Base-by-base conservation (phyloP, 2,329 filamentous ascomycete species). In the Arthrobotrys conoides region DNA sequence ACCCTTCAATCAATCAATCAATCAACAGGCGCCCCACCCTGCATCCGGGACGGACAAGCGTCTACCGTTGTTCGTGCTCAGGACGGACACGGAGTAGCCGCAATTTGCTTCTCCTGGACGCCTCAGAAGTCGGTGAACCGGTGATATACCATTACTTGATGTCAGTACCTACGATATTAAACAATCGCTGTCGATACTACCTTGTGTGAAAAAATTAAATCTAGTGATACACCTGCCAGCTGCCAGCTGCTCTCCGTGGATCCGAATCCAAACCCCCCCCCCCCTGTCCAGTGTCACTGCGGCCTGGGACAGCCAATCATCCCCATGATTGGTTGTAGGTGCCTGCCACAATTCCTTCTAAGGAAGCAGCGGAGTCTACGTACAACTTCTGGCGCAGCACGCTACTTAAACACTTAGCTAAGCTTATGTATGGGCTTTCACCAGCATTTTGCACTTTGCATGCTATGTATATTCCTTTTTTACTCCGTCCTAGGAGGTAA, bases 351-450 rank as follows among this genome's bases (percentile, higher is more conserved):
- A 46, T 69, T 61, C 64, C 53, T 53, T 55, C 64, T 64, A 66
- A 66, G 64, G 55, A 68, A 48, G 41, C 18, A 63, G 30, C 64
- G 6, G 57, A 67, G 64, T 53, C 49, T 63, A 66, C 71, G 71
- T 69, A 75, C 64, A 24, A 67, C 44, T 20, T 53, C 44, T 55
- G 71, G 64, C 71, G 71, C 71, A 75, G 71, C 71, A 68, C 61
- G 22, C 41, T 67, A 61, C 69, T 9, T 67, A 38, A 66, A 38
- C 27, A n/a, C 51, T 61, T 44, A 61, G 20, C 57, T 73, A 59
- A 73, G 61, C 61, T 73, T 51, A 73, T 48, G 22, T 51, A 73
- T 48, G 22, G 49, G 38, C 38, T 65, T 59, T 46, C 44, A 46
- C 44, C n/a, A 8, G 44, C 44, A 46, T 46, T n/a, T 44, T 44